Conservation (phyloP, 176 grass and related monocot genomes). For the Musa acuminata region DNA sequence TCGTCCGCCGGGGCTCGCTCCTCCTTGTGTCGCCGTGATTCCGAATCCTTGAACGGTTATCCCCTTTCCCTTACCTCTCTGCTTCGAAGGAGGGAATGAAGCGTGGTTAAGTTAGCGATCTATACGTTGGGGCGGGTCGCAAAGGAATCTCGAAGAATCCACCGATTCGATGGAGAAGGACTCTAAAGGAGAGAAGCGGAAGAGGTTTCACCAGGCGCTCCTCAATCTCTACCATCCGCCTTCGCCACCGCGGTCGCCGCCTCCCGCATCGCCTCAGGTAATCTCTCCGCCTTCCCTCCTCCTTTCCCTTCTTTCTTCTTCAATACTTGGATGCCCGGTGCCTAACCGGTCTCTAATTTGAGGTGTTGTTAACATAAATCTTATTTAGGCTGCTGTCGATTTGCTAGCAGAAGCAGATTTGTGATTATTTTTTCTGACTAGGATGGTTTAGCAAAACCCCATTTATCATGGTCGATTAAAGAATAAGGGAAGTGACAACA, state of each 20-base stretch:
- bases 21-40: neutral
- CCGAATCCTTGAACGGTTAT: neutral
- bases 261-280: neutral
- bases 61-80: neutral
- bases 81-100: neutral
- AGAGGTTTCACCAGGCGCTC: conserved; percentile 15
- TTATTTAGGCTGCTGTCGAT: neutral
- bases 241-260: neutral
- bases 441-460: no score
- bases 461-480: no score
- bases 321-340: neutral
- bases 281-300: neutral
- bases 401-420: neutral
- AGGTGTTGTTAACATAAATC: neutral
- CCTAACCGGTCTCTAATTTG: neutral
- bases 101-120: neutral
- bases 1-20: neutral
- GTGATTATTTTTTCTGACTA: no score
- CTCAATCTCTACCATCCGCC: conserved; percentile 18
- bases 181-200: conserved; percentile 3
- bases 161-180: neutral
- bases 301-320: neutral
- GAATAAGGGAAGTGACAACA: no score
- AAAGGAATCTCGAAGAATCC: neutral
- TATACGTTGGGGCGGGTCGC: neutral